Percentiles rank a stretch among this genome's conserved stretches.
phyloP scores from a whole-genome alignment of 179 eudicot species.

The Patellifolia procumbens region DNA sequence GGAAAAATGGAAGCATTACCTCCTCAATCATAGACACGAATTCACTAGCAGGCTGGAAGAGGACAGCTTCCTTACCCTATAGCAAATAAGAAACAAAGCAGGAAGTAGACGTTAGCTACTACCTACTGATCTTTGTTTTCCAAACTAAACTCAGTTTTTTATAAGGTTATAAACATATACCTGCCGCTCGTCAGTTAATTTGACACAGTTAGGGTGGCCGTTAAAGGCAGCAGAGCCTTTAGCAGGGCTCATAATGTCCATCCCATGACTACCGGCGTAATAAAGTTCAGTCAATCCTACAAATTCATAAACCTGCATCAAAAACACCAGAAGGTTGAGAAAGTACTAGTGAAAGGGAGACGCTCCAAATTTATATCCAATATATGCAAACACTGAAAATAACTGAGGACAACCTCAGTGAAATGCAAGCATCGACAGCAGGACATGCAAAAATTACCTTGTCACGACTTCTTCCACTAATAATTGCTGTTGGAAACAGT shows the following conservation, averaged over 20 bases:
- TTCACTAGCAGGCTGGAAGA: conserved; percentile 94
- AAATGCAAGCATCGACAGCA: too few species aligned
- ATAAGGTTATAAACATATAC: conserved; percentile 35
- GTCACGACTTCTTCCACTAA: conserved; percentile 96
- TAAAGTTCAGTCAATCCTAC: conserved; percentile 84
- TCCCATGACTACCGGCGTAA: conserved; percentile 99
- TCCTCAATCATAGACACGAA: conserved; percentile 87
- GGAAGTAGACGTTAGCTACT: background rate
- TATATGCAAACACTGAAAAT: background rate
- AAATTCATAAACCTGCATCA: conserved; percentile 80
- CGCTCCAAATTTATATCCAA: too few species aligned
- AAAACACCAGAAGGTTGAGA: background rate
- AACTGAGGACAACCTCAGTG: too few species aligned
- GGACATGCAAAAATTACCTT: conserved; percentile 40
- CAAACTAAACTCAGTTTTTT: background rate
- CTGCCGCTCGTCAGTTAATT: conserved; percentile 79
- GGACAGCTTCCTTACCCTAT: conserved; percentile 77
- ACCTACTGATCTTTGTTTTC: background rate
- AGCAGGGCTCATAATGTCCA: conserved; percentile 92
- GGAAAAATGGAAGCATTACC: conserved; percentile 41
- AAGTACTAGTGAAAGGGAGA: background rate
- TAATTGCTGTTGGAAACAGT: conserved; percentile 85
- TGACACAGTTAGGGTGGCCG: conserved; percentile 60
- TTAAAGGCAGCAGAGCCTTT: conserved; percentile 38
- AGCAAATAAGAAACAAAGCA: background rate